Evolutionary conservation across 331 rosid genomes (phyloP), one percentile per base, ranked within the genome.

Genomic region (Quercus lobata): DNA sequence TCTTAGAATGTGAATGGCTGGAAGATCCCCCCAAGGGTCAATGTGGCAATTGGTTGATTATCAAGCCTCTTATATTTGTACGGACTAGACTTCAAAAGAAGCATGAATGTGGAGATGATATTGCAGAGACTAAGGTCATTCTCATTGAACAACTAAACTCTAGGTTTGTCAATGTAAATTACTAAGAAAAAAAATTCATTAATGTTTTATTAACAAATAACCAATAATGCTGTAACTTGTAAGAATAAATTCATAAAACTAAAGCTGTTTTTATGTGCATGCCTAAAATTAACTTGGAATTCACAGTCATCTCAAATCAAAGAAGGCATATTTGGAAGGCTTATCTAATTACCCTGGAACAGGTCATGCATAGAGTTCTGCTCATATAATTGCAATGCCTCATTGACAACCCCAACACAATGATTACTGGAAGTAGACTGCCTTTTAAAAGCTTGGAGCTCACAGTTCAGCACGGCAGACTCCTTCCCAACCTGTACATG

Each of bases 311-410:
- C 71, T 17, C 8, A 30, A 14, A 65, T 65, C 37, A 30, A 65
- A 32, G 41, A 65, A 30, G 9, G 29, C 35, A 30, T 55, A 32
- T 49, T 7, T 72, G 25, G 46, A 62, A 72, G 70, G 25, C 75
- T 44, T 30, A 69, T 46, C 54, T 72, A 69, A 57, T 86, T 90
- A 93, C 99, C 99, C 69, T 89, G 88, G 79, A 91, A 92, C 85
- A 90, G 76, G 86, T 84, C 89, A 79, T 84, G 86, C 61, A 72
- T 65, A 74, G 88, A 75, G 82, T 78, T 89, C 30, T 79, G 83
- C 76, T 89, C 91, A 66, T 81, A 83, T 74, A 84, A 72, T 71
- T 79, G 83, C 71, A 92, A 72, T 19, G 92, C 90, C 81, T 90
- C 98, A 3, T 84, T 87, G 86, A 92, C 79, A 76, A 78, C 78